A percentile compares a stretch with the other conserved stretches of the same genome.
phyloP scores from a whole-genome alignment of 140 eudicot species.

The Stevia rebaudiana region DNA sequence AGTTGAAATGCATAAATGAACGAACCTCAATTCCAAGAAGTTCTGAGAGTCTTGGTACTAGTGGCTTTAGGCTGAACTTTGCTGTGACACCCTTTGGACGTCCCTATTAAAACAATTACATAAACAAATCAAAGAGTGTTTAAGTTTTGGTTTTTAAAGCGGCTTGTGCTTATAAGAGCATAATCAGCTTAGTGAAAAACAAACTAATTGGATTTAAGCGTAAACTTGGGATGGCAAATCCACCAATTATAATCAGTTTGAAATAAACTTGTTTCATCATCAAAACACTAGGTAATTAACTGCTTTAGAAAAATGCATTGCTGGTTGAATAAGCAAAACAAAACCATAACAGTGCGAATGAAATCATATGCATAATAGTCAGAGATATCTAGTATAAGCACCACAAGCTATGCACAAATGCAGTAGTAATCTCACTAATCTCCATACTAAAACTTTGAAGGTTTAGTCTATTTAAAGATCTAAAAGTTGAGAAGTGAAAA shows the following conservation, averaged over 20 bases:
- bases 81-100: conserved; percentile 90
- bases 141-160: neutral
- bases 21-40: conserved; percentile 73
- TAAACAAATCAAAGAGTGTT: neutral
- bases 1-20: neutral
- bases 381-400: neutral
- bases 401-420: neutral
- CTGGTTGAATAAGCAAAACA: neutral
- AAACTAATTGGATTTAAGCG: neutral
- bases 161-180: neutral
- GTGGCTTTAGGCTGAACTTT: conserved; percentile 82
- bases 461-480: neutral
- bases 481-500: neutral
- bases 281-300: neutral
- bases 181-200: neutral
- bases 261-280: neutral
- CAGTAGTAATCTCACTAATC: neutral
- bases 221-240: no score
- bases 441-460: neutral
- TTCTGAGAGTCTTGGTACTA: conserved; percentile 73
- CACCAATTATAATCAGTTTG: neutral
- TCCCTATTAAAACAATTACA: conserved; percentile 39
- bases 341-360: neutral
- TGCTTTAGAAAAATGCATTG: neutral
- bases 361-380: neutral